These are phyloP conservation scores for Phytophthora constricta DNA, from an alignment of 352 stramenopile genomes.

Conservation along the genomic window DNA sequence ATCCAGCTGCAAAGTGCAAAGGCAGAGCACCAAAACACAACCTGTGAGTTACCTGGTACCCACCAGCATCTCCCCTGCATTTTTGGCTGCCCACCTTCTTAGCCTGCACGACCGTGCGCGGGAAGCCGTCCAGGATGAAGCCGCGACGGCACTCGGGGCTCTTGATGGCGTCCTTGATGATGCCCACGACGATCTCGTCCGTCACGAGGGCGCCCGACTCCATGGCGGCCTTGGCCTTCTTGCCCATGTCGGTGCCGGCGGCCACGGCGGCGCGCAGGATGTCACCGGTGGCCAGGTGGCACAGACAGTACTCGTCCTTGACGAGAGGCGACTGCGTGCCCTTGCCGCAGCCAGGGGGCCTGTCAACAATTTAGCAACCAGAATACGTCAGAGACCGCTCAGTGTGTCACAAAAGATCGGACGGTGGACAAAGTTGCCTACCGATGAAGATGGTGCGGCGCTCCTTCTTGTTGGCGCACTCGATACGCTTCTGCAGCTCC, in stretches of 20 bases:
- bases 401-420: constrained; percentile 7
- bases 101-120: constrained; percentile 97
- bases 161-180: constrained; percentile 99
- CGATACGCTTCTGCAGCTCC: constrained; percentile 92
- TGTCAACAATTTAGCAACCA: constrained; percentile 25
- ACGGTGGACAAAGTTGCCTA: constrained; percentile 33
- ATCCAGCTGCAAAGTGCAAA: constrained; percentile 91
- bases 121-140: constrained; percentile 99
- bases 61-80: too few relatives aligned
- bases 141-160: constrained; percentile 96
- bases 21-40: constrained; percentile 1
- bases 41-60: too few relatives aligned
- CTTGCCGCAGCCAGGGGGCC: constrained; percentile 96
- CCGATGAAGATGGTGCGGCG: constrained; percentile 95
- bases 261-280: constrained; percentile 98
- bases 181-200: constrained; percentile 99
- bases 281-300: constrained; percentile 98
- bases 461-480: constrained; percentile 93
- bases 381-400: constrained; percentile 18
- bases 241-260: constrained; percentile 96
- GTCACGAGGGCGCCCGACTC: constrained; percentile 94
- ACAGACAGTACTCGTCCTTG: constrained; percentile 98
- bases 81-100: constrained; percentile 76
- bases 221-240: constrained; percentile 99
- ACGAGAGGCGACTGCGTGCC: constrained; percentile 98